Percentiles rank a stretch among this genome's conserved stretches.
Conservation (phyloP, 495 filamentous ascomycete species). For the Penicillium verhagenii region DNA sequence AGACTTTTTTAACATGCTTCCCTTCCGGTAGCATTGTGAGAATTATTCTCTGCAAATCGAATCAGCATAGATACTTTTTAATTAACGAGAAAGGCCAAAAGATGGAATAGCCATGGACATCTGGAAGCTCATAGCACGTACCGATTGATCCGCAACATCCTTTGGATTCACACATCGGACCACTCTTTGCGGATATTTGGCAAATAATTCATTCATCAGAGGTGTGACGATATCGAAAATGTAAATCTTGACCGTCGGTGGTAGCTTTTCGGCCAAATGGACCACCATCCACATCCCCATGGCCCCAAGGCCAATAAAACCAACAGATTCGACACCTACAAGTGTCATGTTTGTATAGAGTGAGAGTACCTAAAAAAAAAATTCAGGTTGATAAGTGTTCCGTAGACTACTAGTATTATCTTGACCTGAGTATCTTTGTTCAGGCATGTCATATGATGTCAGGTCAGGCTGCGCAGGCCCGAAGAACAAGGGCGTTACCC, state of each 20-base stretch:
- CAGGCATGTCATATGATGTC: neutral
- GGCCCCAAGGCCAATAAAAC: constrained; percentile 49
- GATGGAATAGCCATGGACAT: neutral
- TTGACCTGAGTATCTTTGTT: neutral
- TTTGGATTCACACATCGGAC: constrained; percentile 26
- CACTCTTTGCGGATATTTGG: constrained; percentile 25
- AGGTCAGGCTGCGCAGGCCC: neutral
- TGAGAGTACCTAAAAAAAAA: neutral
- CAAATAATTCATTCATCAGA: constrained; percentile 31
- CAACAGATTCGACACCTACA: constrained; percentile 16
- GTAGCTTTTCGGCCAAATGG: constrained; percentile 40
- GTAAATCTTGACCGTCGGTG: constrained; percentile 24
- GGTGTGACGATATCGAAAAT: constrained; percentile 40
- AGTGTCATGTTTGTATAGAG: neutral
- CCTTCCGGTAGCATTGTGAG: constrained; percentile 69
- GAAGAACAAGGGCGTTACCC: neutral
- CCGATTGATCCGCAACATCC: constrained; percentile 43
- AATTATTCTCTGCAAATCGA: constrained; percentile 51
- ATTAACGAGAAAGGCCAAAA: too few species aligned
- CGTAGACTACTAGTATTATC: neutral
- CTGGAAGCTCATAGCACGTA: constrained; percentile 12
- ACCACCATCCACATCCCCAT: constrained; percentile 48
- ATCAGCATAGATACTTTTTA: neutral
- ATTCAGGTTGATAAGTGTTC: neutral
- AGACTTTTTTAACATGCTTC: constrained; percentile 59